A percentile compares a stretch with the other conserved stretches of the same genome.
phyloP scores from a whole-genome alignment of 495 filamentous ascomycete species.

The Aspergillus avenaceus region DNA sequence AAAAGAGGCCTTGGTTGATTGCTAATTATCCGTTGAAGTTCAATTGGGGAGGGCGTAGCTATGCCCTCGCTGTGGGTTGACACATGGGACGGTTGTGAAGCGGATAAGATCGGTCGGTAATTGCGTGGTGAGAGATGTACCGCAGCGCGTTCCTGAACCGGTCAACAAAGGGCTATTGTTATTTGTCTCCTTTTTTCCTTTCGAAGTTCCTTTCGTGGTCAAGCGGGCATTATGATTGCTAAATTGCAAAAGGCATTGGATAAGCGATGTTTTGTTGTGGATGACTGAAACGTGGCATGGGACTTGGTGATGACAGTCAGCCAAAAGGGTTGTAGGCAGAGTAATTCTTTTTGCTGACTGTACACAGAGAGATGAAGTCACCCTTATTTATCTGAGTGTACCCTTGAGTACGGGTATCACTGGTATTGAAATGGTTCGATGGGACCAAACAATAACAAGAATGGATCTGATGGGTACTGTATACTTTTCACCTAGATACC shows the following conservation, averaged over 20 bases:
- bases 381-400: not conserved
- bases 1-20: not conserved
- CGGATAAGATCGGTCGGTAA: not conserved
- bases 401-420: not conserved
- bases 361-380: not conserved
- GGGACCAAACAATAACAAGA: no score
- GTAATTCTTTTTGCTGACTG: not conserved
- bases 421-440: no score
- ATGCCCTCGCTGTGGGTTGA: conserved; percentile 5
- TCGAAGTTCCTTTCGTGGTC: no score
- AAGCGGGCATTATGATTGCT: not conserved
- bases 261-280: not conserved
- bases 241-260: not conserved
- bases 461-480: no score
- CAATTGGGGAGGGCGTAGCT: conserved; percentile 7
- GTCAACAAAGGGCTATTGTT: no score
- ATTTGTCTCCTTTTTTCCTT: no score
- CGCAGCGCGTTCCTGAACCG: not conserved
- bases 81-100: not conserved
- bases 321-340: not conserved
- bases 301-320: not conserved
- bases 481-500: no score
- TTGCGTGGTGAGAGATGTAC: not conserved
- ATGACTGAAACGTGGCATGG: not conserved
- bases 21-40: not conserved